These are phyloP conservation scores for Paraphoma chrysanthemicola DNA, from an alignment of 2,329 filamentous ascomycete genomes.

Conservation along the genomic window DNA sequence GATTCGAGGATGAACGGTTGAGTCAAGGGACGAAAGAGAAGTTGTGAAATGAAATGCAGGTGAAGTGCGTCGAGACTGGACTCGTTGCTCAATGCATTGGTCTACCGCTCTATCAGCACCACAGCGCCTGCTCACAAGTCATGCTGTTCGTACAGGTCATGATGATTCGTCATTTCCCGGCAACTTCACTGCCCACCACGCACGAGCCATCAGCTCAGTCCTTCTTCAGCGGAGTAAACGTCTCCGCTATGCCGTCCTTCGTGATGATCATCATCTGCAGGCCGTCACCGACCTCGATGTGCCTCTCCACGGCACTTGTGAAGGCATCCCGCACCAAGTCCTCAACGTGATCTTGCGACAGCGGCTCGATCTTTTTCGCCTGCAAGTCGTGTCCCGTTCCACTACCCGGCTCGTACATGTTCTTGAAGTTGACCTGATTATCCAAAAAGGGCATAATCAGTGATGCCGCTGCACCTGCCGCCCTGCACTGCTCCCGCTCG, in stretches of 20 bases:
- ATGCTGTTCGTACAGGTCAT: slow-evolving; percentile 28
- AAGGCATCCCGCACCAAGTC: slow-evolving; percentile 95
- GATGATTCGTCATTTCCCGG: slow-evolving; percentile 44
- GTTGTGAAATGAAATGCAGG: too few species aligned
- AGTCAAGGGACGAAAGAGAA: too few species aligned
- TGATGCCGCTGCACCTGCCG: slow-evolving; percentile 88
- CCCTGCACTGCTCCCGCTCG: slow-evolving; percentile 94
- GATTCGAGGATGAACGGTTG: too few species aligned
- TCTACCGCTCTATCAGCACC: not conserved
- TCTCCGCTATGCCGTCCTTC: slow-evolving; percentile 85
- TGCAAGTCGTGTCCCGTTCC: slow-evolving; percentile 82
- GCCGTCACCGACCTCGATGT: slow-evolving; percentile 97
- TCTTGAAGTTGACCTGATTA: slow-evolving; percentile 99
- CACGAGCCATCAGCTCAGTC: slow-evolving; percentile 34
- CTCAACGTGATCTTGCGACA: slow-evolving; percentile 78
- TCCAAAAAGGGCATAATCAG: slow-evolving; percentile 99
- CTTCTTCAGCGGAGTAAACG: slow-evolving; percentile 79
- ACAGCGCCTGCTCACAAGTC: slow-evolving; percentile 1
- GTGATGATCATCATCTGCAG: slow-evolving; percentile 96
- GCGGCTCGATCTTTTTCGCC: slow-evolving; percentile 71
- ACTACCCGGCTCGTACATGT: slow-evolving; percentile 90
- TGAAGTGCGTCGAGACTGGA: not conserved
- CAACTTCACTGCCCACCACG: slow-evolving; percentile 27
- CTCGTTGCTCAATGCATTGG: not conserved
- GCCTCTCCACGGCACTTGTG: slow-evolving; percentile 95